Evolutionary conservation across 257 asterid genomes (phyloP).

Genomic region (Vinca minor): DNA sequence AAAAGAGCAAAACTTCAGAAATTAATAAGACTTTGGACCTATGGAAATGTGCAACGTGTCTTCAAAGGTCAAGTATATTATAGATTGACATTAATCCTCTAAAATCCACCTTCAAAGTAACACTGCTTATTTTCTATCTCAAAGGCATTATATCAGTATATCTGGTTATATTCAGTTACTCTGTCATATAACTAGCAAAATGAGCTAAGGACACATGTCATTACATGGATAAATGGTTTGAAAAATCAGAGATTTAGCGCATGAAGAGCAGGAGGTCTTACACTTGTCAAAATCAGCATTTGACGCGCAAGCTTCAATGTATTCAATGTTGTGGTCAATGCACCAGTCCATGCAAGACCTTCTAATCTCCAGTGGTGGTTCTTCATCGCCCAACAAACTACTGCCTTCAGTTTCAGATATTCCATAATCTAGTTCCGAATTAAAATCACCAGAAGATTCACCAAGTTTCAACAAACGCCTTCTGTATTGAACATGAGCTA

Average conservation of each 20-base stretch:
- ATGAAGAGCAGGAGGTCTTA: conserved; percentile 28
- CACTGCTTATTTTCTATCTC: background rate
- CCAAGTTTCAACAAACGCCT: conserved; percentile 43
- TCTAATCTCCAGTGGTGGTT: conserved; percentile 41
- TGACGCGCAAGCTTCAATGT: conserved; percentile 86
- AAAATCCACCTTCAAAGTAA: background rate
- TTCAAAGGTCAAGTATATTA: background rate
- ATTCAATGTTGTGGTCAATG: conserved; percentile 70
- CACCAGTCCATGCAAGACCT: conserved; percentile 69
- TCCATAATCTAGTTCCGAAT: conserved; percentile 45
- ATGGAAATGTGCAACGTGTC: background rate
- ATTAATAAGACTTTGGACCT: background rate
- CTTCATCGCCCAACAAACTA: conserved; percentile 70
- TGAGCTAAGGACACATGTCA: background rate
- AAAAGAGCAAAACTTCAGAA: background rate
- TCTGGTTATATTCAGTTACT: background rate
- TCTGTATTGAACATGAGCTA: conserved; percentile 73
- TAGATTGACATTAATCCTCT: background rate
- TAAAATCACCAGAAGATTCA: conserved; percentile 35
- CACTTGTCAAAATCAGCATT: conserved; percentile 80
- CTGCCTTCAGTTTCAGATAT: conserved; percentile 86
- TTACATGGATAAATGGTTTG: background rate
- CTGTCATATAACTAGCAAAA: background rate
- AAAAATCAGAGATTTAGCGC: background rate
- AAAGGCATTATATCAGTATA: background rate